Conservation (phyloP, 1,139 yeast species). For the Wickerhamomyces sp. region DNA sequence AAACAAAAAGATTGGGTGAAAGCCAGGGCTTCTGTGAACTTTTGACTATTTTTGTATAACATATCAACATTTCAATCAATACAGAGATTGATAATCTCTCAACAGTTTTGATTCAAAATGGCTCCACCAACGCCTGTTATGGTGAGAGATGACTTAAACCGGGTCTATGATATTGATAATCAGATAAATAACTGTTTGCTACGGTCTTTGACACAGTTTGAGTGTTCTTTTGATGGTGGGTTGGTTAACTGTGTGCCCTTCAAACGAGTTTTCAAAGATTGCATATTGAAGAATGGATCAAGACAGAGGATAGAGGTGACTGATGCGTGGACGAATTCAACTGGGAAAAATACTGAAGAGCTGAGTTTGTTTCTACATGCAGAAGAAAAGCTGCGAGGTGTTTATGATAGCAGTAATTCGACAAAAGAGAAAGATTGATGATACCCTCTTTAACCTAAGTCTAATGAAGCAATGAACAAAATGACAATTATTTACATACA, state of each 20-base stretch:
- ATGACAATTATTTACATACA: not conserved
- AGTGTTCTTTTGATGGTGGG: constrained; percentile 28
- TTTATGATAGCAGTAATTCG: constrained; percentile 1
- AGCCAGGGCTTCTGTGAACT: not conserved
- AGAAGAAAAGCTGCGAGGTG: constrained; percentile 6
- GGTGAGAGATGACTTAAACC: constrained; percentile 19
- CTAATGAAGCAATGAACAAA: not conserved
- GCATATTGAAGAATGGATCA: constrained; percentile 31
- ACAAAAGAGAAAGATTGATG: not conserved
- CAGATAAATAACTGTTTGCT: constrained; percentile 18
- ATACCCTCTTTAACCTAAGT: not conserved
- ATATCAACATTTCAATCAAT: not conserved
- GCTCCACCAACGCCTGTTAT: constrained; percentile 33
- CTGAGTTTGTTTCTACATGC: constrained; percentile 8
- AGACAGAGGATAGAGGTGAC: constrained; percentile 23
- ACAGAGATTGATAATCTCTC: not conserved
- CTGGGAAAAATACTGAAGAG: constrained; percentile 4
- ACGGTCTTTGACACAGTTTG: constrained; percentile 27
- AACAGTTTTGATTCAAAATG: no score
- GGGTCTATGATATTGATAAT: constrained; percentile 9
- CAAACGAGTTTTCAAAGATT: constrained; percentile 47
- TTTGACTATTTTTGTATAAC: no score
- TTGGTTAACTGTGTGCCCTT: constrained; percentile 51
- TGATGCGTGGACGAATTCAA: constrained; percentile 18
- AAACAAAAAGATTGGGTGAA: not conserved